phyloP scores from a whole-genome alignment of 805 yeast species.

The Saccharomycopsis fodiens region DNA sequence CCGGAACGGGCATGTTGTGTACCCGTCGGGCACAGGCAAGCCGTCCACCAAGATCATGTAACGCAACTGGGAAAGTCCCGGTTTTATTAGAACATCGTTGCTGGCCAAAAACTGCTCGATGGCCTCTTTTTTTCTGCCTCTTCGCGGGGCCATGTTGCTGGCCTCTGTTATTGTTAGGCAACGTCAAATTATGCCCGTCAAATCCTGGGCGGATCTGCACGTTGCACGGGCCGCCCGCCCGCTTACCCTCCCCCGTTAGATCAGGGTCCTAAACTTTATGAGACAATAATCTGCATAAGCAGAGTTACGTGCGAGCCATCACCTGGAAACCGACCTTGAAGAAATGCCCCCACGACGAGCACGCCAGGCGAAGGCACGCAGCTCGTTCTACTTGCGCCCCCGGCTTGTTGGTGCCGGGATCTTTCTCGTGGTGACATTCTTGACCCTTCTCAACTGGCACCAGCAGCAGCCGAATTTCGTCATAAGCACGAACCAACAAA shows the following conservation, averaged over 20 bases:
- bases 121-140: slow-evolving; percentile 42
- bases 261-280: too few species aligned
- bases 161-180: neutral
- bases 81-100: slow-evolving; percentile 37
- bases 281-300: too few species aligned
- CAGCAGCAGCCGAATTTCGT: neutral
- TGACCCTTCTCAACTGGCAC: neutral
- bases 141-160: slow-evolving; percentile 11
- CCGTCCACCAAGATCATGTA: slow-evolving; percentile 46
- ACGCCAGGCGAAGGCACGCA: neutral
- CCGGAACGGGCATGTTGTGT: slow-evolving; percentile 29
- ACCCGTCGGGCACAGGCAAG: slow-evolving; percentile 21
- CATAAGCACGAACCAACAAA: neutral
- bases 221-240: neutral
- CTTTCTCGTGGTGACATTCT: neutral
- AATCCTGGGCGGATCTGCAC: neutral
- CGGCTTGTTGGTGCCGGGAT: neutral
- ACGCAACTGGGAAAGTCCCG: slow-evolving; percentile 47
- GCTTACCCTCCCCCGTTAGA: too few species aligned
- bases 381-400: neutral
- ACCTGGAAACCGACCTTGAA: too few species aligned
- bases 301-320: too few species aligned
- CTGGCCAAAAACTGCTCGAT: slow-evolving; percentile 43
- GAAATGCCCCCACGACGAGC: neutral
- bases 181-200: neutral